A percentile compares a stretch with the other conserved stretches of the same genome.
Conservation (phyloP, 352 stramenopile species). For the Globisporangium ultimum region DNA sequence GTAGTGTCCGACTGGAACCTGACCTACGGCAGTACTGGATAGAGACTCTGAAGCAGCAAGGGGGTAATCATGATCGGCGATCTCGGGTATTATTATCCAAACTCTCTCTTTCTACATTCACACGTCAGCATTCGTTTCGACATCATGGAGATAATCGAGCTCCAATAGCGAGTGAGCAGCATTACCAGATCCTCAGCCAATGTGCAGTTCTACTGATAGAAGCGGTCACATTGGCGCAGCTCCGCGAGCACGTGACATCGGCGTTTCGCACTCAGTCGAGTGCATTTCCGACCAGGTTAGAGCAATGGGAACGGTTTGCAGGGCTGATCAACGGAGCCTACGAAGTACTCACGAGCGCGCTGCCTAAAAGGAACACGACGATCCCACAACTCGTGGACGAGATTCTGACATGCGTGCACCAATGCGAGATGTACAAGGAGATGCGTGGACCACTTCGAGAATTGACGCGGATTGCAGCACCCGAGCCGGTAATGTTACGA, state of each 20-base stretch:
- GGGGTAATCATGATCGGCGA: background rate
- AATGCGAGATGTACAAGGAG: conserved; percentile 2
- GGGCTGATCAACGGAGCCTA: background rate
- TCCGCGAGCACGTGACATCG: too few relatives aligned
- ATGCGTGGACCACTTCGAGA: conserved; percentile 5
- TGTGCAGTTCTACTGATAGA: too few relatives aligned
- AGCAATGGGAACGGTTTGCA: background rate
- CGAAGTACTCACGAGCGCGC: background rate
- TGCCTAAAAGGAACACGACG: background rate
- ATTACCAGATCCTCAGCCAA: too few relatives aligned
- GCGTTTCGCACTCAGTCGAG: too few relatives aligned
- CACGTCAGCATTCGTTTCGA: too few relatives aligned
- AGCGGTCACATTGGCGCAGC: too few relatives aligned
- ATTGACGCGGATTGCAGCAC: conserved; percentile 12
- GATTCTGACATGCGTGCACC: conserved; percentile 23
- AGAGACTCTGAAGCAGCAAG: background rate
- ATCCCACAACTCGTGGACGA: conserved; percentile 30
- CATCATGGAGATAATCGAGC: too few relatives aligned
- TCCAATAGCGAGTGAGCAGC: too few relatives aligned
- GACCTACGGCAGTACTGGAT: background rate
- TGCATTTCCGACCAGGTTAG: too few relatives aligned
- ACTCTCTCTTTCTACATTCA: background rate
- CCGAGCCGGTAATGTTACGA: conserved; percentile 8
- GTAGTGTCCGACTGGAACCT: background rate
- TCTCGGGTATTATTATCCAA: background rate